Percentiles rank a stretch among this genome's conserved stretches.
Evolutionary conservation across 352 stramenopile genomes (phyloP).

Genomic region (Phytophthora quininea): DNA sequence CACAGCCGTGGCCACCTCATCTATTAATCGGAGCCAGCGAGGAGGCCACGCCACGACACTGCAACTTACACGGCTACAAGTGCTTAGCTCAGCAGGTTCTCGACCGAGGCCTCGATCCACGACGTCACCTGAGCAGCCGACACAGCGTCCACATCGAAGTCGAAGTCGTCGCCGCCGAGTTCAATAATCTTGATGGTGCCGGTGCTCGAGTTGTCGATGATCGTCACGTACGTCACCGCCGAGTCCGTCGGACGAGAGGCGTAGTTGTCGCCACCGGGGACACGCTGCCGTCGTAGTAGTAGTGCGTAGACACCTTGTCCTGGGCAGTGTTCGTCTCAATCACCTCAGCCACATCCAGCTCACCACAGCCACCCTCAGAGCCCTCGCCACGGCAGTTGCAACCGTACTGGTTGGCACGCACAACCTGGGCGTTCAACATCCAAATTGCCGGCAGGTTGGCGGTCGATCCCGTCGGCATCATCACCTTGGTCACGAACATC

Average conservation of each 20-base stretch:
- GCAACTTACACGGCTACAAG: slow-evolving; percentile 5
- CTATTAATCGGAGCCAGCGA: slow-evolving; percentile 21
- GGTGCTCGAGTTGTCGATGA: slow-evolving; percentile 53
- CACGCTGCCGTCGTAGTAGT: slow-evolving; percentile 69
- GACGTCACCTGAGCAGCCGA: slow-evolving; percentile 33
- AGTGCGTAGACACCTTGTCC: slow-evolving; percentile 72
- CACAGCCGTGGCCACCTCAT: slow-evolving; percentile 11
- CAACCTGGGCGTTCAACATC: slow-evolving; percentile 77
- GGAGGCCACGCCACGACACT: slow-evolving; percentile 15
- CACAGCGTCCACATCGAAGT: slow-evolving; percentile 39
- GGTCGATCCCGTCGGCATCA: slow-evolving; percentile 48
- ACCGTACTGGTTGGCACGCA: slow-evolving; percentile 70
- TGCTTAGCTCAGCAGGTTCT: slow-evolving; percentile 39
- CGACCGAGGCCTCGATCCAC: slow-evolving; percentile 44
- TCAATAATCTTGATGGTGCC: slow-evolving; percentile 55
- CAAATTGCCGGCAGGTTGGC: slow-evolving; percentile 73
- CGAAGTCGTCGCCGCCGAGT: slow-evolving; percentile 47
- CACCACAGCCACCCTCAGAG: slow-evolving; percentile 60
- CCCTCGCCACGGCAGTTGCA: slow-evolving; percentile 77
- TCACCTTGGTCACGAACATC: slow-evolving; percentile 78
- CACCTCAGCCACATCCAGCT: slow-evolving; percentile 76
- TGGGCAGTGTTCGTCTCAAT: slow-evolving; percentile 63
- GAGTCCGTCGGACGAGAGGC: slow-evolving; percentile 36
- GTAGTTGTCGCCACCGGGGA: slow-evolving; percentile 51
- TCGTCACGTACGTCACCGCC: slow-evolving; percentile 53